Percentiles rank a stretch among this genome's conserved stretches.
Evolutionary conservation across 164 flowering plant genomes (phyloP).

Genomic region (Vitis rupestris): DNA sequence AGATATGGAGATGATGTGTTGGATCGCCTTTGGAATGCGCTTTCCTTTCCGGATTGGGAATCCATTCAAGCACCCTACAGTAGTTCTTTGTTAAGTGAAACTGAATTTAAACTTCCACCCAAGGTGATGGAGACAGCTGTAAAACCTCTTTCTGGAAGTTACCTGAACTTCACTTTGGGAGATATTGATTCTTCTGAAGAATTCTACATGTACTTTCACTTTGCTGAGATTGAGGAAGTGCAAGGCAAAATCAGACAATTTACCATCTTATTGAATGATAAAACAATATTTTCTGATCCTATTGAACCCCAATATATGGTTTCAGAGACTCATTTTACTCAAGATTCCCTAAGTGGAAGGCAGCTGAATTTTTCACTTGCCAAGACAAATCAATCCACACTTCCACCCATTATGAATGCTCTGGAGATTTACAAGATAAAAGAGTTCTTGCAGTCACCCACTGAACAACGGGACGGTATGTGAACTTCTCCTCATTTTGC

Average conservation of each 20-base stretch:
- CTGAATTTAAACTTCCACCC: slow-evolving; percentile 11
- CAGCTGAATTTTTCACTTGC: neutral
- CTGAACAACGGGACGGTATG: slow-evolving; percentile 27
- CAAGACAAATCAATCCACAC: slow-evolving; percentile 23
- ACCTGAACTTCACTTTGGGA: slow-evolving; percentile 8
- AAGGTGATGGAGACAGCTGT: slow-evolving; percentile 27
- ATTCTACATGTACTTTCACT: slow-evolving; percentile 25
- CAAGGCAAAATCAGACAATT: slow-evolving; percentile 23
- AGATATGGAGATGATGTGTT: slow-evolving; percentile 30
- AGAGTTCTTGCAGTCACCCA: slow-evolving; percentile 10
- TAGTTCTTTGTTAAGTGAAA: neutral
- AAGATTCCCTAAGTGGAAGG: neutral
- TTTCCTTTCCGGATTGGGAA: neutral
- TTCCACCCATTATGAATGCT: slow-evolving; percentile 39
- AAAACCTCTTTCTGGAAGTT: neutral
- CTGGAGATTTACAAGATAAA: slow-evolving; percentile 18
- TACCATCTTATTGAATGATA: slow-evolving; percentile 14
- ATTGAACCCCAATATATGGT: slow-evolving; percentile 6
- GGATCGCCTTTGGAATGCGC: slow-evolving; percentile 32
- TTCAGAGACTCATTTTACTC: slow-evolving; percentile 2
- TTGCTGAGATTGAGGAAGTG: slow-evolving; percentile 27
- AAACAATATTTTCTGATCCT: neutral
- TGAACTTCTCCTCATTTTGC: neutral
- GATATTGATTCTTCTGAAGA: neutral
- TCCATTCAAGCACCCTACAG: too few relatives aligned